These are phyloP conservation scores for Macroventuria anomochaeta DNA, from an alignment of 2,329 filamentous ascomycete species.

Conservation along the genomic window DNA sequence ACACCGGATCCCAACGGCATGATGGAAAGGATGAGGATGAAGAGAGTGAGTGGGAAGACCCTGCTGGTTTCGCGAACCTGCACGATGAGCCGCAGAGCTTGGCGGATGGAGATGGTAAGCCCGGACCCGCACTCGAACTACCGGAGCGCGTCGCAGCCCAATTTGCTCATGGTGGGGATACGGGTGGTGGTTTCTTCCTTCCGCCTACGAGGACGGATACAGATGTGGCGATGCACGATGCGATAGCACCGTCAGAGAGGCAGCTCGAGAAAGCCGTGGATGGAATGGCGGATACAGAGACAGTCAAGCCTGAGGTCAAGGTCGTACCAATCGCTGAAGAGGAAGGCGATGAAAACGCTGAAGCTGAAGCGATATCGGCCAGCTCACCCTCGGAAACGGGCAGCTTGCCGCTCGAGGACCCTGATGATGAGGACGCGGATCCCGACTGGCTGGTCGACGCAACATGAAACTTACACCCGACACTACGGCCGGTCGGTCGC, in stretches of 20 bases:
- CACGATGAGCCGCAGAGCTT: too few species aligned
- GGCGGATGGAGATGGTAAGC: too few species aligned
- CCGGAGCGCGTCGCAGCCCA: not conserved
- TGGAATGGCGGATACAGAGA: not conserved
- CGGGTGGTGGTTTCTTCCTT: not conserved
- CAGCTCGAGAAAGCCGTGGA: not conserved
- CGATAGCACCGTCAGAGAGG: not conserved
- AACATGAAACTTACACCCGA: too few species aligned
- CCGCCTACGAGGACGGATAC: not conserved
- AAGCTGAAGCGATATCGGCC: too few species aligned
- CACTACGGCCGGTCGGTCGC: too few species aligned
- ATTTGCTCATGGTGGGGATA: not conserved
- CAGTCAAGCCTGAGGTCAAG: not conserved
- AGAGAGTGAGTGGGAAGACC: slow-evolving; percentile 18
- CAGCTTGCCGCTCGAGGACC: slow-evolving; percentile 66
- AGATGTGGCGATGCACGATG: not conserved
- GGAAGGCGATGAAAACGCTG: not conserved
- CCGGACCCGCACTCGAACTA: too few species aligned
- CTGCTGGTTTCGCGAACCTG: slow-evolving; percentile 6
- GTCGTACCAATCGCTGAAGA: not conserved
- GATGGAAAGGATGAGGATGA: not conserved
- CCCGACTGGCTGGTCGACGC: slow-evolving; percentile 64
- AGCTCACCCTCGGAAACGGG: slow-evolving; percentile 50
- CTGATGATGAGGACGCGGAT: slow-evolving; percentile 69
- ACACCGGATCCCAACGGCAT: too few species aligned